These are phyloP conservation scores for Ophiostoma tasmaniense DNA, from an alignment of 2,329 filamentous ascomycete genomes.

Conservation along the genomic window DNA sequence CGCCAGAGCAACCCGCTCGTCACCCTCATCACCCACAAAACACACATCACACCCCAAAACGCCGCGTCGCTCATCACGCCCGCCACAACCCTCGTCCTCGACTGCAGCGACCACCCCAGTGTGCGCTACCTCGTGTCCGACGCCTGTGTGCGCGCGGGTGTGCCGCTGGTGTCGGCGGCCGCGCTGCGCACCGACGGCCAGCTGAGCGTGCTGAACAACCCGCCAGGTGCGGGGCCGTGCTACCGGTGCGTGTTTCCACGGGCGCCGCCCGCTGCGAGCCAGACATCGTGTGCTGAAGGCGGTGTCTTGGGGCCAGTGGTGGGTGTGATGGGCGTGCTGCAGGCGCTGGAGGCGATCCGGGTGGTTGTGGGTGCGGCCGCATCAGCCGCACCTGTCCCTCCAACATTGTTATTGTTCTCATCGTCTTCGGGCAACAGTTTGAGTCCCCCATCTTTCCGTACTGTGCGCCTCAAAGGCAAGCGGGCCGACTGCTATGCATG, in stretches of 20 bases:
- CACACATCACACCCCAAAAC: constrained; percentile 60
- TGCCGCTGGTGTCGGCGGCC: constrained; percentile 80
- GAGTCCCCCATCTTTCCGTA: constrained; percentile 49
- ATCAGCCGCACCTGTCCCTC: constrained; percentile 2
- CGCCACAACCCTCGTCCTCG: constrained; percentile 56
- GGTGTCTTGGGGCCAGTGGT: constrained; percentile 90
- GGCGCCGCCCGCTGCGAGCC: constrained; percentile 73
- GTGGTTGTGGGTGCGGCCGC: constrained; percentile 45
- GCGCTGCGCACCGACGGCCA: constrained; percentile 85
- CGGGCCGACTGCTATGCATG: constrained; percentile 70
- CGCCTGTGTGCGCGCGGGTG: constrained; percentile 68
- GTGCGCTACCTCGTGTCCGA: constrained; percentile 91
- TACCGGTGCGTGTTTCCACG: constrained; percentile 89
- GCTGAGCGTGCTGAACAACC: constrained; percentile 78
- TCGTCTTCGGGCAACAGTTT: constrained; percentile 30
- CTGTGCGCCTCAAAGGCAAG: constrained; percentile 62
- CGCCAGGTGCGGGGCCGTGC: constrained; percentile 71
- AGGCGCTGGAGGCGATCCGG: constrained; percentile 83
- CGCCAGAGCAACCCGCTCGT: constrained; percentile 61
- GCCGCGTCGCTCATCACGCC: constrained; percentile 54
- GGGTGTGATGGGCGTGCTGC: constrained; percentile 83
- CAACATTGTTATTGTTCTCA: constrained; percentile 42
- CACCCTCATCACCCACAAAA: constrained; percentile 52
- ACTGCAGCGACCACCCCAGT: constrained; percentile 90
- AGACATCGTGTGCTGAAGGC: constrained; percentile 83